Evolutionary conservation across 2,329 filamentous ascomycete species (phyloP).

Genomic region (Sclerotinia sclerotiorum): DNA sequence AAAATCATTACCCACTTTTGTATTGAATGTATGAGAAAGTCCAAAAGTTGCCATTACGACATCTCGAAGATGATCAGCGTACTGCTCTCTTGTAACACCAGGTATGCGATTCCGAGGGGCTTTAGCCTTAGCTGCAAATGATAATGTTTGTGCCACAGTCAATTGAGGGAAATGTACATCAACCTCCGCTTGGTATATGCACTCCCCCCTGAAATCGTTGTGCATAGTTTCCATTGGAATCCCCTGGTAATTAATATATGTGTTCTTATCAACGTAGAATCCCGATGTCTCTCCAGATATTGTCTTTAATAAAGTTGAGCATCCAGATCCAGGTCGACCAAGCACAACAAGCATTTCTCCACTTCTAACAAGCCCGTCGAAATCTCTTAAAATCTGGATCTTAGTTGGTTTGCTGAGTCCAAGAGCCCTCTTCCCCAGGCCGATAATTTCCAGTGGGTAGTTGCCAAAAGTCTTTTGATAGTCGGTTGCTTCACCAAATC

Average conservation of each 20-base stretch:
- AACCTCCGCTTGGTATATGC: constrained; percentile 74
- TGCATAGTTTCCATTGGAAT: constrained; percentile 50
- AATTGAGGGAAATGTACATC: constrained; percentile 78
- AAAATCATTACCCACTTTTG: constrained; percentile 73
- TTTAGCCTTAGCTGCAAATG: constrained; percentile 68
- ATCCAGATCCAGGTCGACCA: constrained; percentile 64
- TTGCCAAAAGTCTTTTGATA: constrained; percentile 63
- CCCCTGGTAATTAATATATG: constrained; percentile 62
- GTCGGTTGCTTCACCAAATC: constrained; percentile 27
- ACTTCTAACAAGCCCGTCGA: constrained; percentile 62
- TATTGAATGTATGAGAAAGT: constrained; percentile 69
- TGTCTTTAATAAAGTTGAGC: constrained; percentile 63
- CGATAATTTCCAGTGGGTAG: constrained; percentile 53
- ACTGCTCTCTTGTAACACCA: constrained; percentile 60
- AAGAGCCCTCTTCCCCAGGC: constrained; percentile 50
- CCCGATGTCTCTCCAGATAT: constrained; percentile 56
- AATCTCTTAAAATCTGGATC: constrained; percentile 58
- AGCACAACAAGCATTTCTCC: constrained; percentile 70
- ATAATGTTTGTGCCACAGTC: constrained; percentile 70
- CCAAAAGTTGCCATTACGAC: constrained; percentile 69
- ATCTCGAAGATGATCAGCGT: constrained; percentile 51
- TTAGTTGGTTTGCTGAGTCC: constrained; percentile 53
- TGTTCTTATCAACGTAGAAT: constrained; percentile 51
- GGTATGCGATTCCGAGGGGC: constrained; percentile 65
- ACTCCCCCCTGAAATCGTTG: constrained; percentile 62